Base-by-base conservation (phyloP, 2,329 filamentous ascomycete genomes). In the Trichoderma oligosporum region DNA sequence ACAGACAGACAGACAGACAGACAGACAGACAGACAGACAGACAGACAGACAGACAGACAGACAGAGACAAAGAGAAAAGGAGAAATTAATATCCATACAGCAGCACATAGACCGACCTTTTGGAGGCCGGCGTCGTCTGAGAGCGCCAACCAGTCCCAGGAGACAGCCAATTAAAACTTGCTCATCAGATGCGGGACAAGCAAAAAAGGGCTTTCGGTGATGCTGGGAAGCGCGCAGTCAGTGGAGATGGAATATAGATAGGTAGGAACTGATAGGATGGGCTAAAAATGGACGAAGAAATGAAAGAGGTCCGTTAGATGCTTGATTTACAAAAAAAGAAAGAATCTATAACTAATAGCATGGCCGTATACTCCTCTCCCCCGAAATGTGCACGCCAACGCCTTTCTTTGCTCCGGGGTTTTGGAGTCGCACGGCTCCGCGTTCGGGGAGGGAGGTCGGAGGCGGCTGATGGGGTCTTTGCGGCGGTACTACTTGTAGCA, bases 111-210 rank as follows among this genome's bases (percentile, higher is more conserved):
- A n/a, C 25, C 24, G 53, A 36, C 45, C 20, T 56, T 35, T 29
- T 41, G 4, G 53, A 44, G 57, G 56, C 11, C 47, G 24, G 51
- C 31, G 56, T 18, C 20, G 36, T 46, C 44, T 11, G 27, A 48
- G 31, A 48, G 29, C 2, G 45, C 18, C 29, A n/a, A 3, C 44
- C 16, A 14, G 44, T 27, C n/a, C 35, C 35, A 24, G n/a, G 47
- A 29, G 9, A 46, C 45, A 52, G 64, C 72, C 72, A 74, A 74
- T 74, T 61, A 66, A 74, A 74, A 74, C 72, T 72, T 74, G 72
- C 72, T 74, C 72, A 65, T 22, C 8, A 31, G 41, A 54, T 35
- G 47, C 46, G 53, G 53, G 53, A 55, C 52, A 41, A 38, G 20
- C 27, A 22, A 53, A 48, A 41, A n/a, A 20, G 29, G 42, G 48